phyloP scores from a whole-genome alignment of 352 stramenopile genomes.

The Phytophthora fragariae region DNA sequence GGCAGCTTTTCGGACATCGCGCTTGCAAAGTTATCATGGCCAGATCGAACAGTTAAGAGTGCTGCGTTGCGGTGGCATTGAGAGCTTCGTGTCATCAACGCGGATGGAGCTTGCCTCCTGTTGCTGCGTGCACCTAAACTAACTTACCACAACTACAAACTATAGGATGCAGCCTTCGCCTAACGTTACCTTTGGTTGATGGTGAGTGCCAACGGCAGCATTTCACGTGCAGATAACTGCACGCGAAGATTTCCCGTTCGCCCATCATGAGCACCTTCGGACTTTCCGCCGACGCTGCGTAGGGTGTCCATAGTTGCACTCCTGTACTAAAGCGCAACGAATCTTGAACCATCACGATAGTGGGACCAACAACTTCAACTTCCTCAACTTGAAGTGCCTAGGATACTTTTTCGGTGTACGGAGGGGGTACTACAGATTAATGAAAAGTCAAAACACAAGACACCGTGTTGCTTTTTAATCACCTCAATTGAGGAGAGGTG shows the following conservation, averaged over 20 bases:
- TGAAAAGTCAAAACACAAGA: not conserved
- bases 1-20: not conserved
- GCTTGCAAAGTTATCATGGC: not conserved
- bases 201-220: not conserved
- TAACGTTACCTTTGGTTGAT: not conserved
- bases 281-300: not conserved
- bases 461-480: constrained; percentile 1
- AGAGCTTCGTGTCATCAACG: not conserved
- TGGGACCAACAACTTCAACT: not conserved
- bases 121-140: not conserved
- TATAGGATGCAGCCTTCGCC: not conserved
- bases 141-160: not conserved
- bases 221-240: not conserved
- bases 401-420: not conserved
- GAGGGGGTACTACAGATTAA: not conserved
- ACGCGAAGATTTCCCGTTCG: not conserved
- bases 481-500: not conserved
- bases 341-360: not conserved
- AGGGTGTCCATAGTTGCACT: not conserved
- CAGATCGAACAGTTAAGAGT: not conserved
- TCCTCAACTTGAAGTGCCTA: not conserved
- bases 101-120: not conserved
- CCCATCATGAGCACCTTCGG: not conserved
- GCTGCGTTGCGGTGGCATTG: not conserved
- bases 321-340: not conserved